Conservation (phyloP, 768 basidiomycete genomes). For the Trichaptum fuscoviolaceum region DNA sequence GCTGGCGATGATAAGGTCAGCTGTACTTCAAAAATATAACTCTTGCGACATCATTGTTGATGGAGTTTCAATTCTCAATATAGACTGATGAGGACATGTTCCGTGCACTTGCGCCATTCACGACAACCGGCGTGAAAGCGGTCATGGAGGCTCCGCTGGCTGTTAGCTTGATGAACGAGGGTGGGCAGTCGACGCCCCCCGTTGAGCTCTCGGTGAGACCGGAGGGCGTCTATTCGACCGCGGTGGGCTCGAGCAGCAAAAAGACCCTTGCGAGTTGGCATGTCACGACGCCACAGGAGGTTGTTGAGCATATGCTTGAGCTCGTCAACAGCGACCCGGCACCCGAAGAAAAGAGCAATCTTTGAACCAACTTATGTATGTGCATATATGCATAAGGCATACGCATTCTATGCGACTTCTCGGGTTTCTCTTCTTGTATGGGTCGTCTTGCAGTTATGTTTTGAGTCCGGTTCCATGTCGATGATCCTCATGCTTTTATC, state of each 20-base stretch:
- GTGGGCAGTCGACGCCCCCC: slow-evolving; percentile 26
- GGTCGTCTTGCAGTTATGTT: neutral
- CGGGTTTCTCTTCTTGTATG: no score
- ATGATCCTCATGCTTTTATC: neutral
- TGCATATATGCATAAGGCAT: neutral
- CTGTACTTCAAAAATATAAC: neutral
- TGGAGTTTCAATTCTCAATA: slow-evolving; percentile 5
- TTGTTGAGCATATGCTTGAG: slow-evolving; percentile 73
- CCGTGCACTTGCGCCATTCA: slow-evolving; percentile 73
- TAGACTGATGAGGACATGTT: slow-evolving; percentile 99
- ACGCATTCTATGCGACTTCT: no score
- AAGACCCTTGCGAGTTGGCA: slow-evolving; percentile 91
- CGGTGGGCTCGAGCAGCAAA: slow-evolving; percentile 88
- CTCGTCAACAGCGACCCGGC: slow-evolving; percentile 35
- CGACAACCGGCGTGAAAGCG: slow-evolving; percentile 25
- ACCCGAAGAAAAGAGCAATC: neutral
- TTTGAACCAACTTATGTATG: neutral
- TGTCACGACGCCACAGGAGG: slow-evolving; percentile 81
- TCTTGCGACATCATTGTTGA: neutral
- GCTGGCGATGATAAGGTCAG: slow-evolving; percentile 98
- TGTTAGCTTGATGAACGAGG: slow-evolving; percentile 32
- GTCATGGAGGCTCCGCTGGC: slow-evolving; percentile 41
- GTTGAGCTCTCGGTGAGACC: slow-evolving; percentile 60
- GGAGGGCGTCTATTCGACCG: slow-evolving; percentile 83
- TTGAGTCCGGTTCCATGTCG: neutral